phyloP scores from a whole-genome alignment of 805 yeast species.

The Yamadazyma olivae region DNA sequence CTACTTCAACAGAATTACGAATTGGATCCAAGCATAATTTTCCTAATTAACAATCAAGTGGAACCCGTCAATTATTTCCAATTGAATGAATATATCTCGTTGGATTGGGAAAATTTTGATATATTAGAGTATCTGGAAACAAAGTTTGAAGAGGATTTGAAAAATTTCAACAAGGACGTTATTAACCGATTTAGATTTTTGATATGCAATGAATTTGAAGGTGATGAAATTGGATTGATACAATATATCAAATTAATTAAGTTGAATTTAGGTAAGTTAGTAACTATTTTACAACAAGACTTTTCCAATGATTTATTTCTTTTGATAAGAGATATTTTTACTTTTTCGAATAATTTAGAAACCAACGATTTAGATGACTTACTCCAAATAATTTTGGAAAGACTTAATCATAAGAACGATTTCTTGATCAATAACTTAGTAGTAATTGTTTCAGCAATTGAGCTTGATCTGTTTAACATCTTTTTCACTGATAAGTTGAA shows the following conservation, averaged over 20 bases:
- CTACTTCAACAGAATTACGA: neutral
- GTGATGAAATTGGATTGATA: constrained; percentile 6
- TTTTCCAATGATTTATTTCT: constrained; percentile 1
- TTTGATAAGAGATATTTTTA: constrained; percentile 10
- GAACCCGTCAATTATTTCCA: constrained; percentile 5
- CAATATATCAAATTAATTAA: constrained; percentile 8
- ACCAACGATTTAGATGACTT: constrained; percentile 2
- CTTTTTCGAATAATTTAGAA: constrained; percentile 11
- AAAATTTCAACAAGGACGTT: constrained; percentile 2
- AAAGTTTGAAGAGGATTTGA: constrained; percentile 1
- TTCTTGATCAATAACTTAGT: constrained; percentile 2
- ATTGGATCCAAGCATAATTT: neutral
- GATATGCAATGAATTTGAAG: constrained; percentile 13
- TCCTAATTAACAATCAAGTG: constrained; percentile 1
- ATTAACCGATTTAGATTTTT: constrained; percentile 13
- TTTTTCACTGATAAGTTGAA: neutral
- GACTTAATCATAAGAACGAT: neutral
- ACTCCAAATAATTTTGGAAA: neutral
- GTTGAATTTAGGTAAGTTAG: constrained; percentile 3
- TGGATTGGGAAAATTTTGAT: neutral
- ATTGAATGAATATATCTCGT: neutral
- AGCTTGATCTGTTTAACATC: constrained; percentile 4
- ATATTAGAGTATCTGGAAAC: constrained; percentile 2
- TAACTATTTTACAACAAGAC: neutral
- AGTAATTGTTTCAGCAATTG: constrained; percentile 6